Conservation (phyloP, 1,139 yeast genomes). For the Nakaseomyces kungkrabaensis region DNA sequence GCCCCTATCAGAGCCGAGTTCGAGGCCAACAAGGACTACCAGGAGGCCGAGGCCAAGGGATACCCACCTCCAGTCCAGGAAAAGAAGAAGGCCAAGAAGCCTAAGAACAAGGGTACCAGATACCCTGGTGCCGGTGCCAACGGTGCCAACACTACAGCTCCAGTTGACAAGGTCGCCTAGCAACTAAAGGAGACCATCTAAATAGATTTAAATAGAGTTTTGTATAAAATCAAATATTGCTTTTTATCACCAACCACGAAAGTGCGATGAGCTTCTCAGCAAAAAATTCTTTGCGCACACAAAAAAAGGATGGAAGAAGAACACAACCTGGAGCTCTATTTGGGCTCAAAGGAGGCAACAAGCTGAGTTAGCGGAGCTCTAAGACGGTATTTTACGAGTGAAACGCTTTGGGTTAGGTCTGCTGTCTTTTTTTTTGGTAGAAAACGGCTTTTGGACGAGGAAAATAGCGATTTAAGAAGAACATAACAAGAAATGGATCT, state of each 20-base stretch:
- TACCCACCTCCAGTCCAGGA: conserved; percentile 68
- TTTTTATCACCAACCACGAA: no score
- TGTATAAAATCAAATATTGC: no score
- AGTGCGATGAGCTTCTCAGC: no score
- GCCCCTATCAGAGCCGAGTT: conserved; percentile 77
- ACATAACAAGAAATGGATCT: not conserved
- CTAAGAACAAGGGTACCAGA: conserved; percentile 76
- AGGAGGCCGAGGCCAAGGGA: conserved; percentile 63
- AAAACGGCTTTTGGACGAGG: no score
- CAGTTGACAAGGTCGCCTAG: conserved; percentile 28
- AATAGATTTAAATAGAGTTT: not conserved
- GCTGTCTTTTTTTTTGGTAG: no score
- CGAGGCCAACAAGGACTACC: conserved; percentile 55
- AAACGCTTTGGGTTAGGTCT: no score
- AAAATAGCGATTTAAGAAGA: not conserved
- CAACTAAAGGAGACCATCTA: conserved; percentile 25
- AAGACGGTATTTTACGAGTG: no score
- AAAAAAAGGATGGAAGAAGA: no score
- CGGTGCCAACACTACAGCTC: conserved; percentile 6
- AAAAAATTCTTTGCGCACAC: no score
- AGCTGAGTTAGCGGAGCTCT: no score
- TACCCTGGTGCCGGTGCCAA: conserved; percentile 51
- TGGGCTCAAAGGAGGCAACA: no score
- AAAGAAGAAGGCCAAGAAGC: conserved; percentile 60
- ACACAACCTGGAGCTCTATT: no score